phyloP scores from a whole-genome alignment of 306 rosid species.

The Fagus sylvatica region DNA sequence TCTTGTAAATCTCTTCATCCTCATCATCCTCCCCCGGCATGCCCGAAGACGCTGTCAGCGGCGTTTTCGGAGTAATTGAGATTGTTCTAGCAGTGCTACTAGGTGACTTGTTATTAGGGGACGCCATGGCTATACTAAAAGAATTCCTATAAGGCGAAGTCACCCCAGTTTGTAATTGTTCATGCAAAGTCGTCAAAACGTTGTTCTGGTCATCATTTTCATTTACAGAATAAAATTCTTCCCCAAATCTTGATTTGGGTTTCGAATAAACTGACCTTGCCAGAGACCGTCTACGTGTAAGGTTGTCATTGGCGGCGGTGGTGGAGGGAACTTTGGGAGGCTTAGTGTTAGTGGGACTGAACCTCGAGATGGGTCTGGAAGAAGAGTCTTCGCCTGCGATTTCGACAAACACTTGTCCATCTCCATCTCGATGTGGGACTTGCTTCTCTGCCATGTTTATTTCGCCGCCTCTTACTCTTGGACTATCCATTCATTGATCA shows the following conservation, averaged over 20 bases:
- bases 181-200: conserved; percentile 24
- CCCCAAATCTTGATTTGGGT: conserved; percentile 88
- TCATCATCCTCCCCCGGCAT: conserved; percentile 42
- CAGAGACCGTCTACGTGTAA: conserved; percentile 44
- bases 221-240: conserved; percentile 40
- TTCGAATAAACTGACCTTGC: conserved; percentile 59
- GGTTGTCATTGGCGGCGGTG: conserved; percentile 21
- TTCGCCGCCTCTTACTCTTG: conserved; percentile 36
- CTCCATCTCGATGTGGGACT: conserved; percentile 20
- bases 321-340: conserved; percentile 54
- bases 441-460: conserved; percentile 60
- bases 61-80: conserved; percentile 51
- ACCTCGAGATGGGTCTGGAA: conserved; percentile 32
- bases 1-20: conserved; percentile 62
- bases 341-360: conserved; percentile 50
- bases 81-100: conserved; percentile 28
- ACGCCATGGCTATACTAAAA: conserved; percentile 29
- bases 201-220: conserved; percentile 46
- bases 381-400: conserved; percentile 33
- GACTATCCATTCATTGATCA: conserved; percentile 38
- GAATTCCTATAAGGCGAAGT: conserved; percentile 51
- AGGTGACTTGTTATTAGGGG: conserved; percentile 46
- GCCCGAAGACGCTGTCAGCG: conserved; percentile 37
- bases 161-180: conserved; percentile 28
- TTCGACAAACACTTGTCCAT: conserved; percentile 50